A percentile compares a stretch with the other conserved stretches of the same genome.
These are phyloP conservation scores for Sophora flavescens DNA, from an alignment of 306 rosid species.

Conservation along the genomic window DNA sequence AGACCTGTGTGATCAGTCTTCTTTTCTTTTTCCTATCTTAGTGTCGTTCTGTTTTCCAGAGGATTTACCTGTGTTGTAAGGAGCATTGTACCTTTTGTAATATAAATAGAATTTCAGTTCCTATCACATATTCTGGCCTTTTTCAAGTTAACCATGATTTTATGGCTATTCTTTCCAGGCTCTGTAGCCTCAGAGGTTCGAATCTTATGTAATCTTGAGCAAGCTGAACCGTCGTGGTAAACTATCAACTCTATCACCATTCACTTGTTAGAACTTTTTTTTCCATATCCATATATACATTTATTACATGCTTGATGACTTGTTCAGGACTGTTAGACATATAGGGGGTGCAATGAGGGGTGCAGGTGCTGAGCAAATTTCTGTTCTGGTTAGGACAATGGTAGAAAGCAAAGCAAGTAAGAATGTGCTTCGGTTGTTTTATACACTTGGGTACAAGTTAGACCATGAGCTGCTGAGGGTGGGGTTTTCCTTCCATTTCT, in stretches of 20 bases:
- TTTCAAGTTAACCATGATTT: constrained; percentile 32
- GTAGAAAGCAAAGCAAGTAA: constrained; percentile 92
- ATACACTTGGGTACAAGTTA: constrained; percentile 88
- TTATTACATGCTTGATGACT: constrained; percentile 15
- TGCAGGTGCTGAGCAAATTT: constrained; percentile 94
- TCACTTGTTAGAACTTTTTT: constrained; percentile 16
- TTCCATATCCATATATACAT: constrained; percentile 13
- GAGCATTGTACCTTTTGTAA: no score
- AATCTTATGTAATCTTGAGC: constrained; percentile 88
- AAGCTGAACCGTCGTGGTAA: constrained; percentile 86
- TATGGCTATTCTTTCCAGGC: constrained; percentile 55
- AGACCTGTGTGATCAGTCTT: no score
- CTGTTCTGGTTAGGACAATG: constrained; percentile 87
- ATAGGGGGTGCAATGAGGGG: constrained; percentile 97
- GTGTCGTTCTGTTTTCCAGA: no score
- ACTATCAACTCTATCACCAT: constrained; percentile 7
- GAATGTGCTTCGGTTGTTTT: constrained; percentile 84
- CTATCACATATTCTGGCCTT: neutral
- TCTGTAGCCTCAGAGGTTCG: constrained; percentile 83
- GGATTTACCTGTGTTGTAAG: no score
- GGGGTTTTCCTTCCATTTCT: constrained; percentile 81
- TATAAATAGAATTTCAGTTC: no score
- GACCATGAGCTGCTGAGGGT: constrained; percentile 90
- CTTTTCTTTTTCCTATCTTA: no score
- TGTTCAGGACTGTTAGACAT: constrained; percentile 81